phyloP scores from a whole-genome alignment of 495 filamentous ascomycete species.

The Trichoderma asperelloides region DNA sequence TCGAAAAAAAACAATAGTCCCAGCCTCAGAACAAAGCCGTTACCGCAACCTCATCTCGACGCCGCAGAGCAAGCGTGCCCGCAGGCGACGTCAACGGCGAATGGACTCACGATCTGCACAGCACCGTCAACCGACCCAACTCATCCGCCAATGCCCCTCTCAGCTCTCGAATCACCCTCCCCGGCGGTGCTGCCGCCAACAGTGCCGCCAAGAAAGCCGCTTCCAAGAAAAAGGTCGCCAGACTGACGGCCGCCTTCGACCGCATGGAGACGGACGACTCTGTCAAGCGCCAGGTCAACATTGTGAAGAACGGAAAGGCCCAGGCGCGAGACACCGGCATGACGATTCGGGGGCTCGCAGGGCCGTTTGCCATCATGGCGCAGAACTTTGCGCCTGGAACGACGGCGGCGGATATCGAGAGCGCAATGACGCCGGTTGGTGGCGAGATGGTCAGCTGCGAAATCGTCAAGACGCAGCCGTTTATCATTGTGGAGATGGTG shows the following conservation, averaged over 20 bases:
- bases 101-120: constrained; percentile 52
- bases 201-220: constrained; percentile 2
- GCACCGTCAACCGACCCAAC: constrained; percentile 24
- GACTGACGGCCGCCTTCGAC: constrained; percentile 11
- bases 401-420: constrained; percentile 88
- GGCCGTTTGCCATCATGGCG: constrained; percentile 74
- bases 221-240: constrained; percentile 18
- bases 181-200: constrained; percentile 19
- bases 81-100: constrained; percentile 42
- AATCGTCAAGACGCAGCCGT: constrained; percentile 59
- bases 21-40: background rate
- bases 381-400: constrained; percentile 90
- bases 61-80: constrained; percentile 12
- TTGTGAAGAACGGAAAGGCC: constrained; percentile 19
- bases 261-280: constrained; percentile 15
- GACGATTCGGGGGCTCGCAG: constrained; percentile 69
- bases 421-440: constrained; percentile 64
- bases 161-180: constrained; percentile 33
- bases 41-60: background rate
- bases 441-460: constrained; percentile 64
- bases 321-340: constrained; percentile 44
- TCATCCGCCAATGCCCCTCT: constrained; percentile 14
- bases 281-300: constrained; percentile 20
- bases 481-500: constrained; percentile 77
- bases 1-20: background rate